Base-by-base conservation (phyloP, 768 basidiomycete genomes). In the Lentinula aciculospora region DNA sequence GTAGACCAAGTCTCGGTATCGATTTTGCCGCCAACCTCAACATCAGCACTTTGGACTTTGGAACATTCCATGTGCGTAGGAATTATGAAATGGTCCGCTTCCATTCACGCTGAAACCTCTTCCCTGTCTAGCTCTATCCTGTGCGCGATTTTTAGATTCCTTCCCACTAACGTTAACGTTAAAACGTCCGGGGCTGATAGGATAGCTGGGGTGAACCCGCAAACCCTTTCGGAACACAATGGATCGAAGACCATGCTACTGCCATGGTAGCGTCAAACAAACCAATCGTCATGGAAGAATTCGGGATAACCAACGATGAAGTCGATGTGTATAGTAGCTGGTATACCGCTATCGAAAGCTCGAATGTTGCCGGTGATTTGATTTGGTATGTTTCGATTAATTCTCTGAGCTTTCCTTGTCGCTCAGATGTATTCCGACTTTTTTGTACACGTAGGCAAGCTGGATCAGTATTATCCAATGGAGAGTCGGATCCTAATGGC, bases 231-330 rank as follows among this genome's bases (percentile, higher is more conserved):
- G 84, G 84, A 40, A 69, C 68, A 7, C 76, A 81, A 53, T 88
- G 86, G 85, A 85, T 88, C 64, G 68, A 69, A 3, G 83, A 85
- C 69, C 86, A 88, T 66, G 77, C 77, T 10, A 66, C 75, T 0
- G 75, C 81, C 5, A 79, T 81, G 66, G 76, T 71, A 53, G 70
- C 68, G 2, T 71, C 68, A 40, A 76, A 78, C 62, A 88, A 89
- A 68, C 84, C 86, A 2, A 83, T 83, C 13, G 76, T 87, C 61
- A 62, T 85, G 42, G 85, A 88, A 64, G 86, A 86, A 61, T 87
- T 84, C 62, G 85, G 85, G 34, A 77, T 85, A 5, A 67, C 60
- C 56, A 71, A 72, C 59, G 39, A 37, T 63, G 81, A 82, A 61
- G 59, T 72, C 0, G 66, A 73, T 0, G 77, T 76, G 12, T 50